A percentile compares a stretch with the other conserved stretches of the same genome.
phyloP scores from a whole-genome alignment of 306 rosid genomes.

The Heteromeles arbutifolia region DNA sequence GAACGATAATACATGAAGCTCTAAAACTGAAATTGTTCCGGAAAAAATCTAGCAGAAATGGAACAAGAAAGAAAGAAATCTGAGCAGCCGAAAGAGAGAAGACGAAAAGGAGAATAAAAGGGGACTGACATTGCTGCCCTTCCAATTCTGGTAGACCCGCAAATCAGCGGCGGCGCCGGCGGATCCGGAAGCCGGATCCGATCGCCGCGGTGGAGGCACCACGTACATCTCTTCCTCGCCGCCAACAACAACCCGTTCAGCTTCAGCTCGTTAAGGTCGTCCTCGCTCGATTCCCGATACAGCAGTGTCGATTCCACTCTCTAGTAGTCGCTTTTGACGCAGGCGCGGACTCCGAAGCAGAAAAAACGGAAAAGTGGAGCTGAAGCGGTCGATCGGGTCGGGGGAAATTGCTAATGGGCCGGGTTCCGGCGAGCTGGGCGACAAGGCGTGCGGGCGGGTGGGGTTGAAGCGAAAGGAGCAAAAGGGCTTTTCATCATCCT shows the following conservation, averaged over 20 bases:
- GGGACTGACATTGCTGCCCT: conserved; percentile 84
- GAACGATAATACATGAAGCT: neutral
- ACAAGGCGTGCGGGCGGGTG: neutral
- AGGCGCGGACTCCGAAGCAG: neutral
- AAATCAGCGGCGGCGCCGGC: conserved; percentile 42
- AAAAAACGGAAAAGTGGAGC: neutral
- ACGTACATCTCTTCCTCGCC: conserved; percentile 58
- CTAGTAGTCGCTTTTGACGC: neutral
- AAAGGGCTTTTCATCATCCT: conserved; percentile 12
- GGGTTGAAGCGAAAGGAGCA: conserved; percentile 20
- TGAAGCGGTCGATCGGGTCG: neutral
- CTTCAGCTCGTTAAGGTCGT: conserved; percentile 7
- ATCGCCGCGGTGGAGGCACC: conserved; percentile 85
- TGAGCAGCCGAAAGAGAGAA: neutral
- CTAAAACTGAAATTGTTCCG: neutral
- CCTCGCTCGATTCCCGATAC: neutral
- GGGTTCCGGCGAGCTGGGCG: conserved; percentile 26
- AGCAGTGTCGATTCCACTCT: neutral
- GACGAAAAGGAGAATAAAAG: neutral
- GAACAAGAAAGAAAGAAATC: neutral
- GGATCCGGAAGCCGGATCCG: conserved; percentile 78
- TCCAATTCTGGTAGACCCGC: conserved; percentile 83
- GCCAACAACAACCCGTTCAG: neutral
- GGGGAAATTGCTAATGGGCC: neutral
- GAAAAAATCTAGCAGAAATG: neutral